Evolutionary conservation across 129 eudicot genomes (phyloP), one percentile per base, ranked within the genome.

Genomic region (Cynara cardunculus): DNA sequence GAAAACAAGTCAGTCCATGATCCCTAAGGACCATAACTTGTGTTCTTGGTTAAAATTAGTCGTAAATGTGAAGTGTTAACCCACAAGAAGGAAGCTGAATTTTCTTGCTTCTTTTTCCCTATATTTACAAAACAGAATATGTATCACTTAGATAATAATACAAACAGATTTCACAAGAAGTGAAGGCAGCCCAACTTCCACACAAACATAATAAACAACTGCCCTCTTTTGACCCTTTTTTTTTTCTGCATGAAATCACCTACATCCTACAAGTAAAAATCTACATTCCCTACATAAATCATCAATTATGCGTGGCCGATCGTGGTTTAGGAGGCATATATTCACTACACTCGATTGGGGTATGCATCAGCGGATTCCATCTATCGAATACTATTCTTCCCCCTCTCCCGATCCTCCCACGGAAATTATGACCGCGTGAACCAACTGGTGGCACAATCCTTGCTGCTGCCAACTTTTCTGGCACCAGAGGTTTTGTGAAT

Each of bases 341-440:
- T 7, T 88, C 90, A 9, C 91, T 91, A 46, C 86, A 87, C 27
- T 90, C 90, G 14, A 87, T 78, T 56, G 95, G 91, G 21, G 87
- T 85, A 85, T 85, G 91, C 91, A 83, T 81, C 24, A 93, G 89
- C 1, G 92, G 92, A 74, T 90, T 89, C 88, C 96, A 90, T 79
- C 97, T 89, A 73, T 93, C 99, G 71, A 92, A 92, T 53, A 94
- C 85, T 74, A 94, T 94, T 75, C 98, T 85, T 12, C 98, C 98
- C 25, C 98, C 98, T 76, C 98, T 84, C 11, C 98, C 98, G 14
- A 94, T 89, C 82, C 98, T 87, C 69, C 98, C 98, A 14, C 85
- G 90, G 37, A 89, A 37, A 74, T 66, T 77, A 32, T 72, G 70
- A 22, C 88, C 28, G 12, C 87, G 87, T 28, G 80, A 70, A 83